Base-by-base conservation (phyloP, 1,139 yeast species). In the Protomyces lactucae-debilis region DNA sequence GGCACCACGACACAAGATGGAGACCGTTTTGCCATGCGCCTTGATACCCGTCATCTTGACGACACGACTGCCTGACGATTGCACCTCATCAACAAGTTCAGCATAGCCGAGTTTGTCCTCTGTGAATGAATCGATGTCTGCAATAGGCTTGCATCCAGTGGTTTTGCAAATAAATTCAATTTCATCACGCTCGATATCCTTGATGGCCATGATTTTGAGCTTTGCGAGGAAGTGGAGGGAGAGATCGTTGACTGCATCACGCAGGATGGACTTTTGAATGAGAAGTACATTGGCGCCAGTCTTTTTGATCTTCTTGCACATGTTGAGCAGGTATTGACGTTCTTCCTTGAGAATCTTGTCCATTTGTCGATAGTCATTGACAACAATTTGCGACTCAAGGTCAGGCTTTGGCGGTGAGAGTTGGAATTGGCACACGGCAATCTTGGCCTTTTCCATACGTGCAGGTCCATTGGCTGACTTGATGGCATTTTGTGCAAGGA, bases 331-430 rank as follows among this genome's bases (percentile, higher is more conserved):
- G 75, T 93, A 93, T 36, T 96, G 95, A 75, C 99, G 85, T 80
- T 93, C 99, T 77, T 93, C 99, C 75, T 95, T 95, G 74, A 93
- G 81, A 71, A 93, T 93, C 79, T 92, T 93, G 78, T 93, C 99
- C 99, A 93, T 93, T 77, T 95, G 99, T 78, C 99, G 85, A 79
- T 93, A 93, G 76, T 93, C 99, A 74, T 89, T 93, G 64, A 93
- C 98, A 64, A 95, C 96, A 66, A 93, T 95, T 74, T 92, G 93
- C 75, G 93, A 93, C 77, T 93, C 99, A 87, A 95, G 89, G 74
- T 93, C 99, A 51, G 99, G 99, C 75, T 93, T 93, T 71, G 99
- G 99, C 54, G 99, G 99, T 39, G 98, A 91, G 68, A 93, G 81
- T 77, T 93, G 99, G 79, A 93, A 93, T 77, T 95, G 99, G 69